These are phyloP conservation scores for Cytospora piceae DNA, from an alignment of 2,329 filamentous ascomycete genomes.

Conservation along the genomic window DNA sequence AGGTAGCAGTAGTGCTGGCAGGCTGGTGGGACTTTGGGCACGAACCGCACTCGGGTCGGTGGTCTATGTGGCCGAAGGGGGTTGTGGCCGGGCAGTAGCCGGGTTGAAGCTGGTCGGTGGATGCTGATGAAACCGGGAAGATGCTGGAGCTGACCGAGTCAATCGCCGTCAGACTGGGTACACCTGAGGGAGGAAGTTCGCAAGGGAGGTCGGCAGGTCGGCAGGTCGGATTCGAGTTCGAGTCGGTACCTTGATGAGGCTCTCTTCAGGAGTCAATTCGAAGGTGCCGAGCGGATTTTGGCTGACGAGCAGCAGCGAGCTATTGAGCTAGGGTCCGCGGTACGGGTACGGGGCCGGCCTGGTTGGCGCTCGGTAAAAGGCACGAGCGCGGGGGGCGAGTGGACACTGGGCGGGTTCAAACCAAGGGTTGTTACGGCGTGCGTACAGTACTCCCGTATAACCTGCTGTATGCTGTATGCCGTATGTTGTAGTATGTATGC, in stretches of 20 bases:
- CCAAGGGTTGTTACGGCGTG: not conserved
- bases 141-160: conserved; percentile 24
- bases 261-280: conserved; percentile 18
- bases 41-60: conserved; percentile 14
- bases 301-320: conserved; percentile 13
- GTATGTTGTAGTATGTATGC: not conserved
- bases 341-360: conserved; percentile 12
- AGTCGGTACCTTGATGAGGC: conserved; percentile 18
- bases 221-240: not conserved
- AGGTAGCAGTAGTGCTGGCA: conserved; percentile 9
- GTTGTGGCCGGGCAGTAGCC: conserved; percentile 19
- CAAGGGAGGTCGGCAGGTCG: too few species aligned
- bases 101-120: conserved; percentile 14
- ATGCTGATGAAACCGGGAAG: conserved; percentile 11
- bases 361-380: not conserved
- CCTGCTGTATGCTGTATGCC: not conserved
- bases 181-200: not conserved
- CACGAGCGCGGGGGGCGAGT: conserved; percentile 16
- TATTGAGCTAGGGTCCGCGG: conserved; percentile 18
- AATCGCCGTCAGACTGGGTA: conserved; percentile 22
- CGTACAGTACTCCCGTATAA: not conserved
- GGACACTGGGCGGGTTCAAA: conserved; percentile 7
- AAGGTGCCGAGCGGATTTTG: conserved; percentile 14
- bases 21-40: conserved; percentile 11
- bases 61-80: conserved; percentile 13